These are phyloP conservation scores for Neurospora africana DNA, from an alignment of 495 filamentous ascomycete species.

Conservation along the genomic window DNA sequence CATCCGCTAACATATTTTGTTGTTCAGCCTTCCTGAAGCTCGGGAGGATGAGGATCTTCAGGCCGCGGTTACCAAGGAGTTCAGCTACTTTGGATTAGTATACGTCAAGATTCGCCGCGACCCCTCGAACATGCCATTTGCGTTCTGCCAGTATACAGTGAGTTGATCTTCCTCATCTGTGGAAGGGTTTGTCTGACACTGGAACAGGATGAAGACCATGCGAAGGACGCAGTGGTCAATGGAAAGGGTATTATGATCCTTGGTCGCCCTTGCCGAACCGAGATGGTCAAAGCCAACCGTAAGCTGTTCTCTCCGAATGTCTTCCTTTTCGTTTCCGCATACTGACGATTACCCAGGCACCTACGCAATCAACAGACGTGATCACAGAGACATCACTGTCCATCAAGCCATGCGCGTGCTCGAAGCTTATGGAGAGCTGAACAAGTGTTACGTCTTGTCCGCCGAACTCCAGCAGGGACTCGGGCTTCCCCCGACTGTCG, in stretches of 20 bases:
- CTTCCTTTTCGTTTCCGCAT: background rate
- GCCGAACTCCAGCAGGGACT: conserved; percentile 15
- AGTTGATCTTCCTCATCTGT: conserved; percentile 11
- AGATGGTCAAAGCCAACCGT: conserved; percentile 48
- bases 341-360: conserved; percentile 29
- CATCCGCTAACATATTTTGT: conserved; percentile 1
- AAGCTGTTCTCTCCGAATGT: conserved; percentile 5
- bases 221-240: conserved; percentile 34
- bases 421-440: conserved; percentile 27
- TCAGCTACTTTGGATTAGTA: conserved; percentile 42
- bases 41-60: conserved; percentile 41
- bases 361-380: conserved; percentile 36
- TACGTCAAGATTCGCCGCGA: conserved; percentile 56
- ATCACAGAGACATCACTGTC: conserved; percentile 27
- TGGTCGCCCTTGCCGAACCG: conserved; percentile 48
- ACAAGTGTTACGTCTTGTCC: conserved; percentile 20
- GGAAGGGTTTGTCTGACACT: conserved; percentile 5
- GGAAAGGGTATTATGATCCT: conserved; percentile 39
- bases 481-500: conserved; percentile 34
- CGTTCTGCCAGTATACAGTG: conserved; percentile 53
- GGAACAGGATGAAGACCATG: conserved; percentile 30
- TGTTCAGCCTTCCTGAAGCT: conserved; percentile 28
- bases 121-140: conserved; percentile 46
- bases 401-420: conserved; percentile 35
- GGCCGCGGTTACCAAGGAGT: conserved; percentile 39